Percentiles rank a stretch among this genome's conserved stretches.
phyloP scores from a whole-genome alignment of 768 basidiomycete genomes.

The Termitomyces sp. region DNA sequence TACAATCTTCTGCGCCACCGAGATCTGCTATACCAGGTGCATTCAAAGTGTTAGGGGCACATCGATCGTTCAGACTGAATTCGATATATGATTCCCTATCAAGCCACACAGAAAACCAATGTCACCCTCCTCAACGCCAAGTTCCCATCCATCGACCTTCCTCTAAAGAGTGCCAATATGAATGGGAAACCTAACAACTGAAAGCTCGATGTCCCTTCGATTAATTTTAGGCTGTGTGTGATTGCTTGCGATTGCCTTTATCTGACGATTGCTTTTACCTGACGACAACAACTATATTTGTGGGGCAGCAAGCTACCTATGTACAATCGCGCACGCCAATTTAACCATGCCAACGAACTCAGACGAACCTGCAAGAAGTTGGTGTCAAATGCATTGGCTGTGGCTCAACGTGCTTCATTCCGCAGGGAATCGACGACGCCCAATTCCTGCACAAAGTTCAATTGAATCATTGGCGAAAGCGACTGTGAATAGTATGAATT shows the following conservation, averaged over 20 bases:
- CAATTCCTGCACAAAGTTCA: no score
- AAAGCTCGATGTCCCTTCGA: neutral
- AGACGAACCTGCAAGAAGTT: neutral
- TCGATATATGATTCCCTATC: neutral
- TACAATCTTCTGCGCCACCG: neutral
- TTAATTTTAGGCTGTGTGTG: neutral
- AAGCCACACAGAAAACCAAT: neutral
- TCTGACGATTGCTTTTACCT: no score
- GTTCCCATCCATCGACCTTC: neutral
- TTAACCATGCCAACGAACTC: neutral
- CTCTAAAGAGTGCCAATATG: neutral
- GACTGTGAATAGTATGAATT: neutral
- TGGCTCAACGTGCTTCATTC: neutral
- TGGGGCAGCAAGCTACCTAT: neutral
- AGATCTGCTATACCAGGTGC: neutral
- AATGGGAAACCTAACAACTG: neutral
- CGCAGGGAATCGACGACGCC: neutral
- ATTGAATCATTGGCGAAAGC: neutral
- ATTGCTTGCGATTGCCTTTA: neutral
- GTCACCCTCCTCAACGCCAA: neutral
- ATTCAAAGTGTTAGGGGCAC: neutral
- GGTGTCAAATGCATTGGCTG: neutral
- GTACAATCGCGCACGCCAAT: neutral
- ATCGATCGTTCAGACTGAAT: neutral
- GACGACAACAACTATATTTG: neutral